Conservation (phyloP, 78 protist genomes). For the Andalucia godoyi region DNA sequence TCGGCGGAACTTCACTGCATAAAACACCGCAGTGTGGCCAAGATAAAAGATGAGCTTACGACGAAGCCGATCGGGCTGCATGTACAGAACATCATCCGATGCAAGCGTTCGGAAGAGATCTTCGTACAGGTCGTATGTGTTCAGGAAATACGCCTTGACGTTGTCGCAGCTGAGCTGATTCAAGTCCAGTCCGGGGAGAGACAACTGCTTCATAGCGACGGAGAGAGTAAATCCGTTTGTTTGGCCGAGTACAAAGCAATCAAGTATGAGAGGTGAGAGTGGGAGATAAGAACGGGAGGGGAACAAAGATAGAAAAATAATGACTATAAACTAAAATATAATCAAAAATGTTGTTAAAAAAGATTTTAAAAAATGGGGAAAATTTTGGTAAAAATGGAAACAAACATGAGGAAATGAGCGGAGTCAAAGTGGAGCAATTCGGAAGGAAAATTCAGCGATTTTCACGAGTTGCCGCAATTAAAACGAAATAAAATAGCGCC, state of each 20-base stretch:
- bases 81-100: conserved; percentile 9
- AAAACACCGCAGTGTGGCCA: conserved; percentile 61
- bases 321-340: no score
- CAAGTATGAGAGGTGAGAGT: background rate
- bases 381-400: no score
- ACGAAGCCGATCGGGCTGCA: conserved; percentile 24
- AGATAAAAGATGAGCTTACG: conserved; percentile 59
- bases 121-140: conserved; percentile 20
- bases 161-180: background rate
- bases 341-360: no score
- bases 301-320: no score
- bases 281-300: no score
- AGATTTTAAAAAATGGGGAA: no score
- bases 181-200: background rate
- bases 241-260: background rate
- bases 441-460: no score
- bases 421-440: no score
- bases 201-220: background rate
- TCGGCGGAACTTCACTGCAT: conserved; percentile 43
- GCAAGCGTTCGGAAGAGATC: background rate
- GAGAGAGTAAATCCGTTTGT: background rate
- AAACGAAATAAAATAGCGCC: no score
- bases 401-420: no score
- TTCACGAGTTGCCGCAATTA: no score
- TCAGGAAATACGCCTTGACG: conserved; percentile 18